Percentiles rank a stretch among this genome's conserved stretches.
phyloP scores from a whole-genome alignment of 495 filamentous ascomycete genomes.

The Aspergillus hancockii region DNA sequence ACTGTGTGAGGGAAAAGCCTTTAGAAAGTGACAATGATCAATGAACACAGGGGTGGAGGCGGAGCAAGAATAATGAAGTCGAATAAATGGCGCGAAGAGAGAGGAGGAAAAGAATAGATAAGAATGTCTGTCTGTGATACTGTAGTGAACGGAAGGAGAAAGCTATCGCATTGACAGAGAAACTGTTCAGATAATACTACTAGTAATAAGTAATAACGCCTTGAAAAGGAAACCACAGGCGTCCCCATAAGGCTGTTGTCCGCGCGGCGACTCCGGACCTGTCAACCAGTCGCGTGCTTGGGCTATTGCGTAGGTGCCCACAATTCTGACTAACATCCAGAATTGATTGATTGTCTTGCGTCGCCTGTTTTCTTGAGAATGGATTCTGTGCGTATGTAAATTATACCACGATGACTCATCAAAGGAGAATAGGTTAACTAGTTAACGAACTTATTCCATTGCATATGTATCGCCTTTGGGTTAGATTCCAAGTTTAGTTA shows the following conservation, averaged over 20 bases:
- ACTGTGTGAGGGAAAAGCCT: neutral
- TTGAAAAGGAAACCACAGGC: too few species aligned
- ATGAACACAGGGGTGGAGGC: neutral
- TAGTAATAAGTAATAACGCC: too few species aligned
- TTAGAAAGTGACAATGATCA: neutral
- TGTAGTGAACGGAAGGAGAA: neutral
- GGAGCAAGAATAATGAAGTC: neutral
- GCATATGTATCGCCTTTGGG: too few species aligned
- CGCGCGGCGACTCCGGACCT: constrained; percentile 16
- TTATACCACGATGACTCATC: too few species aligned
- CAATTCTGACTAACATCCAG: neutral
- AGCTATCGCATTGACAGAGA: neutral
- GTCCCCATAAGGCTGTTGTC: constrained; percentile 17
- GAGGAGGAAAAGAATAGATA: neutral
- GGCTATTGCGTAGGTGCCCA: neutral
- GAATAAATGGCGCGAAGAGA: neutral
- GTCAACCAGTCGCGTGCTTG: constrained; percentile 16
- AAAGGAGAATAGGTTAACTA: too few species aligned
- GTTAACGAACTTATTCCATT: too few species aligned
- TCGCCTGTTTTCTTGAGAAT: too few species aligned
- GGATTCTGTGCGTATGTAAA: too few species aligned
- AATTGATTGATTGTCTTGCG: neutral
- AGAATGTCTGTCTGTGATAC: neutral
- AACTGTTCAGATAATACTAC: neutral
- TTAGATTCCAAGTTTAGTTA: too few species aligned